Evolutionary conservation across 225 moss, liverwort and hornwort genomes (phyloP), one percentile per base, ranked within the genome.

Genomic region (Bryum argenteum): DNA sequence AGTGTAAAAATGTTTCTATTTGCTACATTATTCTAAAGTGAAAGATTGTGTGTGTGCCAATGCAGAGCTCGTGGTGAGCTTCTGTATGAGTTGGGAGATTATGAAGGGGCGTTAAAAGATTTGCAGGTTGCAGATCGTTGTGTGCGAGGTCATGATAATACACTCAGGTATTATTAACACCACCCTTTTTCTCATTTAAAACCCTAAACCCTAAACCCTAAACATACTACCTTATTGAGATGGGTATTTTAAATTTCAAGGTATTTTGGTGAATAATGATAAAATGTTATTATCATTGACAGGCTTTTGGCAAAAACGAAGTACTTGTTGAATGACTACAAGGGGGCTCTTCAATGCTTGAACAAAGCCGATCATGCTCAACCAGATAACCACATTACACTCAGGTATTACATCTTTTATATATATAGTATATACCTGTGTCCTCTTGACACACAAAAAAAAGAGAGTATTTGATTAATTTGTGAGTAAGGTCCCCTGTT

Each of bases 1-100:
- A 13, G 1, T 11, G 45, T 45, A 45, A 11, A 45, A 45, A n/a
- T n/a, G n/a, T n/a, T n/a, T n/a, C n/a, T n/a, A n/a, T n/a, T n/a
- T n/a, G n/a, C n/a, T n/a, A n/a, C n/a, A n/a, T n/a, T n/a, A n/a
- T n/a, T n/a, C n/a, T n/a, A n/a, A n/a, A n/a, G n/a, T n/a, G n/a
- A n/a, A n/a, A n/a, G n/a, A n/a, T n/a, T n/a, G n/a, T 20, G 8
- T 19, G 20, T 20, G 11, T 1, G 54, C 37, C 5, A 54, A 16
- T 75, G 75, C 75, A 83, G 71, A 64, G 67, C 63, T 60, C 63
- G 72, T 67, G 83, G 83, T 5, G 79, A 79, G 66, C 33, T 83
- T 39, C 63, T 67, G 8, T 78, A 75, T 58, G 71, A 79, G 64
- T 51, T 69, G 71, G 79, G 72, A 19, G 75, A 83, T 44, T 79